Conservation (phyloP, 345 rosid species). For the Brassica rapa region DNA sequence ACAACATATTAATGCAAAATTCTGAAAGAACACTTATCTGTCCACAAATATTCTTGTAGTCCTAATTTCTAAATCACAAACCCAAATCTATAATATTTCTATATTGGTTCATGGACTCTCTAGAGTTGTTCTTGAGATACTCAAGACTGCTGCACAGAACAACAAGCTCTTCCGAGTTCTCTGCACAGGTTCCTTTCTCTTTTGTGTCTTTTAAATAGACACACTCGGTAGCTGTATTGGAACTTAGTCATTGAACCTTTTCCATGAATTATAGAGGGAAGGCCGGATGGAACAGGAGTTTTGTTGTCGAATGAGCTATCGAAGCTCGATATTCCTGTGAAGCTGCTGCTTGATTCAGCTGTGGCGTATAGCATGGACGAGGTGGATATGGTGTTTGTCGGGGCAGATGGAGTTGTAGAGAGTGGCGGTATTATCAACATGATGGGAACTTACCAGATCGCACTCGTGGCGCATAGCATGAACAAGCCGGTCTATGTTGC, state of each 20-base stretch:
- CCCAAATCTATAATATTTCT: too few relatives aligned
- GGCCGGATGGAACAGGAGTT: constrained; percentile 89
- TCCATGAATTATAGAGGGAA: constrained; percentile 63
- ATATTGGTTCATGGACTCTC: constrained; percentile 96
- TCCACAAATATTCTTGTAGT: too few relatives aligned
- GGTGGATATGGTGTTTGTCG: constrained; percentile 91
- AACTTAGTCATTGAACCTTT: neutral
- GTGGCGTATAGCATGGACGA: constrained; percentile 93
- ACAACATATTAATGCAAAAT: too few relatives aligned
- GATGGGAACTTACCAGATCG: constrained; percentile 97
- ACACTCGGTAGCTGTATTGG: neutral
- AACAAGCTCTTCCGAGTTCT: constrained; percentile 87
- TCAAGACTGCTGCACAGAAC: constrained; percentile 81
- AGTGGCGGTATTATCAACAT: constrained; percentile 96
- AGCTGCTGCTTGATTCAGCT: constrained; percentile 92
- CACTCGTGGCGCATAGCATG: constrained; percentile 91
- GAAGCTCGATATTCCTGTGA: constrained; percentile 89
- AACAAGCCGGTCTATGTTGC: constrained; percentile 94
- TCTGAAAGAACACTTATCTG: too few relatives aligned
- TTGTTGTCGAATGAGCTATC: constrained; percentile 82
- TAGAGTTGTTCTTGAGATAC: constrained; percentile 83
- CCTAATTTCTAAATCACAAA: too few relatives aligned
- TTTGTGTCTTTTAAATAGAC: neutral
- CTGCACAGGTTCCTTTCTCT: constrained; percentile 67
- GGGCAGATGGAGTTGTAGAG: constrained; percentile 98